Percentiles rank a stretch among this genome's conserved stretches.
Conservation (phyloP, 2,329 filamentous ascomycete species). For the Neofusicoccum sp. region DNA sequence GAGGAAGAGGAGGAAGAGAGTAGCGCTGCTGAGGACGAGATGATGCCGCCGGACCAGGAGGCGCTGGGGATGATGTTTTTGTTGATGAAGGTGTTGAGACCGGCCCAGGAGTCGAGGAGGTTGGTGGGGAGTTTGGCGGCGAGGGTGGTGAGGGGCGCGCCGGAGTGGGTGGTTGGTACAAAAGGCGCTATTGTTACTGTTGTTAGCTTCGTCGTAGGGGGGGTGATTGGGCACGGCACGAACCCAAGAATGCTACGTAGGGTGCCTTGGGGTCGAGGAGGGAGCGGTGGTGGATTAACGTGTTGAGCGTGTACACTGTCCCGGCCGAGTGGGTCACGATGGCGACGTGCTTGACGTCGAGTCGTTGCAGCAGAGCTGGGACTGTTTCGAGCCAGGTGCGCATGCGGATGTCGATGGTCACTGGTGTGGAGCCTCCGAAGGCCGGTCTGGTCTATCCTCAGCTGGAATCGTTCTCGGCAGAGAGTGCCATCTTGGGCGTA, state of each 20-base stretch:
- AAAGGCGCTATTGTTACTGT: conserved; percentile 39
- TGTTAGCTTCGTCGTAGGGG: not conserved
- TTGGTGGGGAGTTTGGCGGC: conserved; percentile 21
- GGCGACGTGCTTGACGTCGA: conserved; percentile 40
- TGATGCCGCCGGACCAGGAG: conserved; percentile 29
- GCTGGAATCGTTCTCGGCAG: not conserved
- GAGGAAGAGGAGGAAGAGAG: conserved; percentile 19
- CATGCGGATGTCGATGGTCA: conserved; percentile 37
- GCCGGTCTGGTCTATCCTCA: conserved; percentile 34
- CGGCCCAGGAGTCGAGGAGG: conserved; percentile 32
- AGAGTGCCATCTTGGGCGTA: conserved; percentile 23
- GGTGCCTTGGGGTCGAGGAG: conserved; percentile 33
- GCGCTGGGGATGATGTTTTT: conserved; percentile 30
- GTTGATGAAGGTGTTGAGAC: conserved; percentile 32
- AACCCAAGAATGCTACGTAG: conserved; percentile 31
- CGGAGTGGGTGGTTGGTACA: conserved; percentile 41
- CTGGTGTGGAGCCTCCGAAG: conserved; percentile 45
- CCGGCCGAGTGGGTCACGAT: conserved; percentile 44
- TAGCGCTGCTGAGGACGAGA: conserved; percentile 23
- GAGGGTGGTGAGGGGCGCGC: conserved; percentile 25
- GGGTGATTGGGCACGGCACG: not conserved
- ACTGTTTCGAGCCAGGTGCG: conserved; percentile 43
- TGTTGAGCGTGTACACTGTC: conserved; percentile 45
- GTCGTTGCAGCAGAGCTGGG: conserved; percentile 36
- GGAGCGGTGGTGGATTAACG: conserved; percentile 33